Percentiles rank a stretch among this genome's conserved stretches.
These are phyloP conservation scores for Cajanus cajan DNA, from an alignment of 306 rosid genomes.

Conservation along the genomic window DNA sequence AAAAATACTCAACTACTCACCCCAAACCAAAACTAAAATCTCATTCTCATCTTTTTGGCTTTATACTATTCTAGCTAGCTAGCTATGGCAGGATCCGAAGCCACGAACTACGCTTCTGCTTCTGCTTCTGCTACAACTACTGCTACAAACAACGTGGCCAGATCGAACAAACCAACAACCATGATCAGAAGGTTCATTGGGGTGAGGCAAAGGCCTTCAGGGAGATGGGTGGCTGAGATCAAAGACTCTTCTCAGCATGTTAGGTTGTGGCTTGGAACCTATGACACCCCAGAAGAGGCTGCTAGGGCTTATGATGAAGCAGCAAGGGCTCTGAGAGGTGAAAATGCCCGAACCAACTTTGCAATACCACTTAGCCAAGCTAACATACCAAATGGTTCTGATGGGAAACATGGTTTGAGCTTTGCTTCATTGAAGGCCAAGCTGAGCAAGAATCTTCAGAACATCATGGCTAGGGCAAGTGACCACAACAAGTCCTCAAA, in stretches of 20 bases:
- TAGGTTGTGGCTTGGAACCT: constrained; percentile 89
- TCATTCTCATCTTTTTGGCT: background rate
- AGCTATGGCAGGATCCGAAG: constrained; percentile 59
- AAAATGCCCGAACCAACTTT: constrained; percentile 83
- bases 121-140: background rate
- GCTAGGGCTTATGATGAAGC: constrained; percentile 94
- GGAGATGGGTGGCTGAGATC: constrained; percentile 96
- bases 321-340: constrained; percentile 72
- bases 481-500: constrained; percentile 49
- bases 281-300: constrained; percentile 88
- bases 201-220: constrained; percentile 86
- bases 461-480: constrained; percentile 64
- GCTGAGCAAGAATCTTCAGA: constrained; percentile 75
- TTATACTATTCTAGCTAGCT: background rate
- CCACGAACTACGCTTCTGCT: constrained; percentile 40
- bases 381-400: constrained; percentile 16
- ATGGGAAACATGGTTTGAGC: constrained; percentile 50
- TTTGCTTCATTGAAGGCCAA: constrained; percentile 76
- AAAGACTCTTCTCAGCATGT: constrained; percentile 89
- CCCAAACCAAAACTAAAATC: background rate
- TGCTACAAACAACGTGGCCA: constrained; percentile 17
- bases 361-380: constrained; percentile 30
- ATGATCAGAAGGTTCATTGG: constrained; percentile 63
- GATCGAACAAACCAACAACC: constrained; percentile 34
- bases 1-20: constrained; percentile 8